phyloP scores from a whole-genome alignment of 306 rosid species.

The Quercus bicolor region DNA sequence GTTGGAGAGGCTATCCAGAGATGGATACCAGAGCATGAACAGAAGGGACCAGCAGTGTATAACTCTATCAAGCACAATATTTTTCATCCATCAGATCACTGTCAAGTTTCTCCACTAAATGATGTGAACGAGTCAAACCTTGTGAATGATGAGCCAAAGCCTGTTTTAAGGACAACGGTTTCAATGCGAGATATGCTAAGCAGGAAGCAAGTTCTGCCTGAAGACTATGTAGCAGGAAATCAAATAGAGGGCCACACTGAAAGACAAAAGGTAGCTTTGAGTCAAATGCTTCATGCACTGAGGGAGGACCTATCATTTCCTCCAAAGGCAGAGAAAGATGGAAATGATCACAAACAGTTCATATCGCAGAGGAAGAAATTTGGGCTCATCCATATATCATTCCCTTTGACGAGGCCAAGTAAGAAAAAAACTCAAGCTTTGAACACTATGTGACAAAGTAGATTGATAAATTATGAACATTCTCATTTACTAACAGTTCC shows the following conservation, averaged over 20 bases:
- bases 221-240: slow-evolving; percentile 35
- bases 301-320: slow-evolving; percentile 61
- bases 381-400: slow-evolving; percentile 83
- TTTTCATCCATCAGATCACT: slow-evolving; percentile 35
- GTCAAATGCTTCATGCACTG: slow-evolving; percentile 86
- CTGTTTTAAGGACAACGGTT: slow-evolving; percentile 47
- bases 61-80: slow-evolving; percentile 34
- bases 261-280: slow-evolving; percentile 72
- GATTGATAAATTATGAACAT: slow-evolving; percentile 17
- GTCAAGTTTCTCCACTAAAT: slow-evolving; percentile 31
- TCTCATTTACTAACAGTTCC: neutral
- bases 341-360: slow-evolving; percentile 45
- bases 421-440: slow-evolving; percentile 56
- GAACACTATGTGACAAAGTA: slow-evolving; percentile 20
- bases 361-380: slow-evolving; percentile 66
- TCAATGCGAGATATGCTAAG: slow-evolving; percentile 91
- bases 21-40: slow-evolving; percentile 60
- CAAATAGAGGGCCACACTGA: slow-evolving; percentile 47
- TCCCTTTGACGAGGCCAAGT: slow-evolving; percentile 62
- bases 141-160: slow-evolving; percentile 41
- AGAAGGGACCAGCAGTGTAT: slow-evolving; percentile 31
- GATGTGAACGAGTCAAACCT: slow-evolving; percentile 26
- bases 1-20: slow-evolving; percentile 64
- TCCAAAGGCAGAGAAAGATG: slow-evolving; percentile 52
- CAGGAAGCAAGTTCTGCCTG: slow-evolving; percentile 63